These are phyloP conservation scores for Teratosphaeria destructans DNA, from an alignment of 2,329 filamentous ascomycete genomes.

Conservation along the genomic window DNA sequence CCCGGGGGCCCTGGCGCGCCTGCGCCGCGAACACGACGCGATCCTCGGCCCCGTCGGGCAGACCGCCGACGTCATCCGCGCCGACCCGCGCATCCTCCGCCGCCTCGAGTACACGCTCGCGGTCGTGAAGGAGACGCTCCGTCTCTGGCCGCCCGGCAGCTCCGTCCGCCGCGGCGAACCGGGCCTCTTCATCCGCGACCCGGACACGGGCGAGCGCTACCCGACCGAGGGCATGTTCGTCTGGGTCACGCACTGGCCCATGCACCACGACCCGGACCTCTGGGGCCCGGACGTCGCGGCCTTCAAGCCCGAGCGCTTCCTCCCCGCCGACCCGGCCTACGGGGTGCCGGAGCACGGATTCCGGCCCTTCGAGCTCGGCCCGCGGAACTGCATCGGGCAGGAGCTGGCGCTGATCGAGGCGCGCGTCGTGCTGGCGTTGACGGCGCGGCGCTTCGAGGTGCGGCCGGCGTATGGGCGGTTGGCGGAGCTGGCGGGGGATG, in stretches of 20 bases:
- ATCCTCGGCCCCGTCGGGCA: constrained; percentile 34
- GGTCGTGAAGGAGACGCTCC: constrained; percentile 44
- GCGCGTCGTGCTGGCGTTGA: constrained; percentile 37
- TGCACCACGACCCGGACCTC: constrained; percentile 20
- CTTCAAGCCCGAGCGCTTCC: constrained; percentile 2
- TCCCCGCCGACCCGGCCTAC: constrained; percentile 14
- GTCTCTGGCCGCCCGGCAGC: constrained; percentile 39
- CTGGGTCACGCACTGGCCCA: constrained; percentile 33
- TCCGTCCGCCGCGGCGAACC: constrained; percentile 26
- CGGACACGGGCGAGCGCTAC: constrained; percentile 31
- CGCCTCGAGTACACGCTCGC: constrained; percentile 42
- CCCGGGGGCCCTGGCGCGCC: constrained; percentile 22
- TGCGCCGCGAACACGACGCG: constrained; percentile 41
- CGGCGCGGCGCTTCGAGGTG: constrained; percentile 42
- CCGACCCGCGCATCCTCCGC: constrained; percentile 39
- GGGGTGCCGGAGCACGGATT: constrained; percentile 28
- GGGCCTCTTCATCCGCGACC: constrained; percentile 31
- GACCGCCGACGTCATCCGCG: constrained; percentile 28
- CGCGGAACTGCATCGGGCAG: constrained; percentile 47
- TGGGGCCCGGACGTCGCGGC: constrained; percentile 7
- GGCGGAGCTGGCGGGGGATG: constrained; percentile 23
- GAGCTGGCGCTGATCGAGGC: constrained; percentile 35
- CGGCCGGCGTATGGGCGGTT: constrained; percentile 28
- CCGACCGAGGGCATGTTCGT: constrained; percentile 36
- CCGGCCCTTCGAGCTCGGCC: constrained; percentile 46